Evolutionary conservation across 371 early-diverging fungal species (phyloP).

Genomic region (Mortierella polycephala): DNA sequence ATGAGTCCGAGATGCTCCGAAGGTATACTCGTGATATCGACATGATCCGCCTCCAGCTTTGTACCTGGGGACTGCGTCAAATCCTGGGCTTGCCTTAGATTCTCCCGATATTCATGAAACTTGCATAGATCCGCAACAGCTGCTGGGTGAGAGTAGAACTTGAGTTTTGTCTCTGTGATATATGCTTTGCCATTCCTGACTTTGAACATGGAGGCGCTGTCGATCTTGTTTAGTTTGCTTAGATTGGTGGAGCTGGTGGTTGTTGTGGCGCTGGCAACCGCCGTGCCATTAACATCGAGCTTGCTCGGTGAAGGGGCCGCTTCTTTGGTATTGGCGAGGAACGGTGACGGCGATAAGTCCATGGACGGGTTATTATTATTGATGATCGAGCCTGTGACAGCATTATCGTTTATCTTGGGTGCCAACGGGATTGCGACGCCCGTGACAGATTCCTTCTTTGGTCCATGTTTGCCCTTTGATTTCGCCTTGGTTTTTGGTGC

Average conservation of each 20-base stretch:
- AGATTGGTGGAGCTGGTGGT: conserved; percentile 2
- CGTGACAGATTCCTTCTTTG: conserved; percentile 5
- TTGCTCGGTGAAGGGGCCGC: neutral
- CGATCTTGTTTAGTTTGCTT: conserved; percentile 44
- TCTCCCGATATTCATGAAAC: conserved; percentile 48
- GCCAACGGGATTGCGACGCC: conserved; percentile 1
- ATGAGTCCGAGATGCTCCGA: conserved; percentile 33
- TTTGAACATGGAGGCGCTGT: conserved; percentile 48
- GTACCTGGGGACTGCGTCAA: conserved; percentile 20
- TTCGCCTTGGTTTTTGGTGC: conserved; percentile 5
- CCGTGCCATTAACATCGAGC: neutral
- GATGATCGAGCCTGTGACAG: no score
- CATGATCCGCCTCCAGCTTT: conserved; percentile 15
- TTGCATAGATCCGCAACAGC: conserved; percentile 37
- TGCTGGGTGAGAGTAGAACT: conserved; percentile 39
- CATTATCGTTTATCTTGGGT: neutral
- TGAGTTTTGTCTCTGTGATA: conserved; percentile 49
- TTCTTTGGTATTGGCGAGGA: neutral
- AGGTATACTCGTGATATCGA: conserved; percentile 43
- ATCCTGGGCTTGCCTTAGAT: conserved; percentile 26
- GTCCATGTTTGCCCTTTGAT: conserved; percentile 6
- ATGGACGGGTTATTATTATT: no score
- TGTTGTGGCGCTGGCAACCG: neutral
- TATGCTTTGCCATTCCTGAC: conserved; percentile 46
- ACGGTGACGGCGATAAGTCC: neutral